These are phyloP conservation scores for Pelargonium cotyledonis DNA, from an alignment of 441 rosid species.

Conservation along the genomic window DNA sequence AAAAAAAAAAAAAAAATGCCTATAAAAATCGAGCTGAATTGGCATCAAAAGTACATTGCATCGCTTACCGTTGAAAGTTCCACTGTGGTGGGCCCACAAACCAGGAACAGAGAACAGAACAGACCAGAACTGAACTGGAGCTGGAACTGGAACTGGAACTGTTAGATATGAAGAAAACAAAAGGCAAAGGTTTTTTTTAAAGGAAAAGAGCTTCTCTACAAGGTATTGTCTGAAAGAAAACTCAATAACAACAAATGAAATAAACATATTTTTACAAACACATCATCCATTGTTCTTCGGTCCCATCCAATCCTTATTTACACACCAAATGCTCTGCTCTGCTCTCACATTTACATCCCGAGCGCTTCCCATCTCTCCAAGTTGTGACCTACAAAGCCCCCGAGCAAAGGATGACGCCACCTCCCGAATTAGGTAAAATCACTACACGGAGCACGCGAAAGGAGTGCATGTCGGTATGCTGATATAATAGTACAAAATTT, in stretches of 20 bases:
- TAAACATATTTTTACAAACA: constrained; percentile 1
- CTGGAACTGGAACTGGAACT: no score
- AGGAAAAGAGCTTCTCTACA: neutral
- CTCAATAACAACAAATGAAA: neutral
- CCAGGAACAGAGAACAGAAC: no score
- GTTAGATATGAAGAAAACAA: no score
- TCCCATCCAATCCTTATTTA: neutral
- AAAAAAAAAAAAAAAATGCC: no score
- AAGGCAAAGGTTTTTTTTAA: neutral
- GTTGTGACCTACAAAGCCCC: no score
- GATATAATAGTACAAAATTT: neutral
- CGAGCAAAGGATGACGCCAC: no score
- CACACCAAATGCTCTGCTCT: neutral
- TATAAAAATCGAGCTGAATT: no score
- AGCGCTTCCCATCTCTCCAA: neutral
- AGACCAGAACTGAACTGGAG: no score
- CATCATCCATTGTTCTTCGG: neutral
- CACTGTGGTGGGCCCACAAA: no score
- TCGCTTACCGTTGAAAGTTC: no score
- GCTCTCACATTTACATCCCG: neutral
- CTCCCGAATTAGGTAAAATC: neutral
- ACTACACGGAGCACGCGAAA: neutral
- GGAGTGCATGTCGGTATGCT: no score
- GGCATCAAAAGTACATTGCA: no score
- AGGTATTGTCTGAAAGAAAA: neutral